phyloP scores from a whole-genome alignment of 83 land plant genomes.

The Isoetes engelmannii region DNA sequence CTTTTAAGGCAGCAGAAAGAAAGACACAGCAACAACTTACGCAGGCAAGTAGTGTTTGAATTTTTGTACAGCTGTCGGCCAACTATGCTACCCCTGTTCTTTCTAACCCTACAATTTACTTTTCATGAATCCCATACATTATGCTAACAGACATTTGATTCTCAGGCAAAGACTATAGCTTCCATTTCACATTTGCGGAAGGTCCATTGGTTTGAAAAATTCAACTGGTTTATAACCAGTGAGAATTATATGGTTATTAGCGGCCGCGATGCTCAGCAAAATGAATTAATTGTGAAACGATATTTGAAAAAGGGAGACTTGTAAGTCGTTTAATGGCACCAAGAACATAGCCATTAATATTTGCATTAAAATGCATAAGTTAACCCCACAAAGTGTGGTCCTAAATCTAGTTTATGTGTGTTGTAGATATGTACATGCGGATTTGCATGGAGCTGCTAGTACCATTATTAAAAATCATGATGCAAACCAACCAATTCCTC shows the following conservation, averaged over 20 bases:
- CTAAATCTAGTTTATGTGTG: background rate
- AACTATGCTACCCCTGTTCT: too few species aligned
- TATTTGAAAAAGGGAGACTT: slow-evolving; percentile 96
- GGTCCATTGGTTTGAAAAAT: slow-evolving; percentile 99
- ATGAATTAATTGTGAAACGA: slow-evolving; percentile 93
- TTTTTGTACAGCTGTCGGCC: background rate
- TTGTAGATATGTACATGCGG: slow-evolving; percentile 90
- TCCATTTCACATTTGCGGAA: slow-evolving; percentile 92
- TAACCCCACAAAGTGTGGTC: too few species aligned
- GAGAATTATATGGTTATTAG: slow-evolving; percentile 93
- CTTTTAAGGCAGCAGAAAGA: slow-evolving; percentile 96
- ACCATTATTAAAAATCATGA: slow-evolving; percentile 90
- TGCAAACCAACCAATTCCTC: slow-evolving; percentile 68
- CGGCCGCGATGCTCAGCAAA: slow-evolving; percentile 99
- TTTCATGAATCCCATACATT: too few species aligned
- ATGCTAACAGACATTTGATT: too few species aligned
- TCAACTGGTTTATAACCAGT: slow-evolving; percentile 98
- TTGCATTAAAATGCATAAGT: too few species aligned
- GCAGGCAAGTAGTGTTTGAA: slow-evolving; percentile 42
- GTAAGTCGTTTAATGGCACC: slow-evolving; percentile 42
- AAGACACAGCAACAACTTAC: slow-evolving; percentile 81
- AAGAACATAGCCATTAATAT: too few species aligned
- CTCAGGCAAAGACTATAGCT: slow-evolving; percentile 86
- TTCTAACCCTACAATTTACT: too few species aligned
- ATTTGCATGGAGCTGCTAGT: slow-evolving; percentile 97